Conservation (phyloP, 371 early-diverging fungal genomes). For the Synchytrium microbalum region DNA sequence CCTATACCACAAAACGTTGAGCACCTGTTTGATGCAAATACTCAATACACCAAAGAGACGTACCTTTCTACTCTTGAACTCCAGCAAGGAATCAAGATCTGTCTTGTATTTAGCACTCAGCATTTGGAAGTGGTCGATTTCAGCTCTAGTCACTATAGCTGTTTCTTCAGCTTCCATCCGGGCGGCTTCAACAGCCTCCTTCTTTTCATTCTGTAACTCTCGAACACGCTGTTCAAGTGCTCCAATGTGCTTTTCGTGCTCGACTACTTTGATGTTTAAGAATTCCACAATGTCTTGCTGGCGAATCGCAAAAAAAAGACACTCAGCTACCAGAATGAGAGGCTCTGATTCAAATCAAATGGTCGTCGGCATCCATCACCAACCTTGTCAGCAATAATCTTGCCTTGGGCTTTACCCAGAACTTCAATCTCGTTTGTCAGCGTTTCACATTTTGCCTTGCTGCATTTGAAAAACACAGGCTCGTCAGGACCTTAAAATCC, state of each 20-base stretch:
- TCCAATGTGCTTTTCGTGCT: conserved; percentile 43
- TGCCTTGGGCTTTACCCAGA: conserved; percentile 35
- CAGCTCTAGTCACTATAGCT: conserved; percentile 8
- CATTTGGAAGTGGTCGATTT: conserved; percentile 27
- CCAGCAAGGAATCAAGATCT: conserved; percentile 34
- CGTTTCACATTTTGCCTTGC: conserved; percentile 37
- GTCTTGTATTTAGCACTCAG: conserved; percentile 31
- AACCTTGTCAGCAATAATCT: conserved; percentile 42
- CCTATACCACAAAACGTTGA: conserved; percentile 18
- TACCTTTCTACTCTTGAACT: conserved; percentile 36
- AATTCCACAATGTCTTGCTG: conserved; percentile 53
- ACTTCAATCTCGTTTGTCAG: conserved; percentile 35
- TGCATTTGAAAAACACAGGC: conserved; percentile 7
- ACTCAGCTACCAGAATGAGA: conserved; percentile 9
- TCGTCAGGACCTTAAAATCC: neutral
- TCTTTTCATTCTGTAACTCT: conserved; percentile 36
- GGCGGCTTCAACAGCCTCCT: conserved; percentile 18
- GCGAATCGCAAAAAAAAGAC: neutral
- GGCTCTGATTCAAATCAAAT: too few species aligned
- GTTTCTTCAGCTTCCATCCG: neutral
- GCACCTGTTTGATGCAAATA: neutral
- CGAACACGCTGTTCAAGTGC: conserved; percentile 23
- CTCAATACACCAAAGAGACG: neutral
- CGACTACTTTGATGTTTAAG: conserved; percentile 47
- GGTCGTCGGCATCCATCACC: neutral